Conservation (phyloP, 2,329 filamentous ascomycete species). For the Onygenales sp. region DNA sequence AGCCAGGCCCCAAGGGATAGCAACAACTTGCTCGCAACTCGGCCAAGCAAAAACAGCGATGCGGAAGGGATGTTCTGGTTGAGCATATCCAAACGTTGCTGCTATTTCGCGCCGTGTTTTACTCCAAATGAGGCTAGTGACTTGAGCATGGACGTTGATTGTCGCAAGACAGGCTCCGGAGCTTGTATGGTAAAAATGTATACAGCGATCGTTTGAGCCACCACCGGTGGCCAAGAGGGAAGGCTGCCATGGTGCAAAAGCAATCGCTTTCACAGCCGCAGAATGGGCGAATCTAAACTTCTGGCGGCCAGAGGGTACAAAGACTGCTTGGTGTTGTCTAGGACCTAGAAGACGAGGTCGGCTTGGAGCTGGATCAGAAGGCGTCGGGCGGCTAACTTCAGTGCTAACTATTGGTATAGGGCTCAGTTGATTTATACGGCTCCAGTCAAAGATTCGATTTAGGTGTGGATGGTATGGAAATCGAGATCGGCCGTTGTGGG, state of each 20-base stretch:
- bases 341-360: neutral
- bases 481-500: constrained; percentile 15
- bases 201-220: constrained; percentile 87
- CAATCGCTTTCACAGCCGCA: constrained; percentile 91
- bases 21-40: constrained; percentile 73
- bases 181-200: constrained; percentile 86
- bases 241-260: constrained; percentile 90
- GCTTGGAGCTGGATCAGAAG: neutral
- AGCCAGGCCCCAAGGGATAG: constrained; percentile 70
- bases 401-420: neutral
- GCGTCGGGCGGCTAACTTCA: neutral
- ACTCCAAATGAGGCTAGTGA: constrained; percentile 88
- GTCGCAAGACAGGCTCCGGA: constrained; percentile 78
- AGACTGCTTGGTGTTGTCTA: constrained; percentile 28
- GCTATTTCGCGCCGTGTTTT: constrained; percentile 76
- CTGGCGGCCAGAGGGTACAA: constrained; percentile 47
- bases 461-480: constrained; percentile 12
- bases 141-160: constrained; percentile 86
- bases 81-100: constrained; percentile 87
- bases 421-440: constrained; percentile 3
- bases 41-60: constrained; percentile 95
- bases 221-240: constrained; percentile 83
- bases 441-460: constrained; percentile 16
- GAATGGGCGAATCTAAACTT: constrained; percentile 68
- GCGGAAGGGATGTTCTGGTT: constrained; percentile 79